Evolutionary conservation across 2,329 filamentous ascomycete genomes (phyloP), one percentile per base, ranked within the genome.

Genomic region (Calonectria pseudoreteaudii): DNA sequence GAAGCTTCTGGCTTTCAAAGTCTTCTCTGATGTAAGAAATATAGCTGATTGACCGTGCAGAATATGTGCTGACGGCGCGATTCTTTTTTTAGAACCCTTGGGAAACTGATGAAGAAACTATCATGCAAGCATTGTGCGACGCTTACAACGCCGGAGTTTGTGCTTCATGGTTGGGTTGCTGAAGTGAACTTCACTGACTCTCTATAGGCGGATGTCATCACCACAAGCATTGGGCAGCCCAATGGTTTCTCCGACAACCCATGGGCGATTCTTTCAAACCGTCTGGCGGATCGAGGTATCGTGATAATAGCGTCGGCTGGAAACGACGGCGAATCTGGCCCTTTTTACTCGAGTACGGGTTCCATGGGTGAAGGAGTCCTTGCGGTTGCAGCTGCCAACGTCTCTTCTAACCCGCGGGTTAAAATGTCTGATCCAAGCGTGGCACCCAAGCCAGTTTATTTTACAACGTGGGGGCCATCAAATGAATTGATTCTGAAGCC

Each of bases 401-500:
- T 89, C 62, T 84, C 87, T 31, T 84, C 86, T 70, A 85, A 87
- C 72, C 85, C 86, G 70, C 85, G 81, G 44, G 71, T 79, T 38
- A 81, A 81, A 68, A 76, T 79, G 41, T 77, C 76, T 9, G 79
- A 82, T 70, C 73, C 78, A n/a, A 74, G 73, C 6, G 74, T 75
- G 13, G 77, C 73, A 4, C 81, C 83, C 0, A 83, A 85, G n/a
- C 82, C 88, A 4, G 86, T 85, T 36, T 82, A 82, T 8, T 90
- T 86, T 77, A 89, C 86, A 8, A 87, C 87, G 28, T 90, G 89
- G 88, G 89, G 89, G 2, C 88, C 87, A 1, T 87, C 86, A 0
- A 89, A 87, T 74, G 88, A 90, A 69, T 82, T 90, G 4, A 82
- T 86, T 34, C 82, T 90, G 67, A 90, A 89, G 76, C 88, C 89